Evolutionary conservation across 306 rosid species (phyloP).

Genomic region (Prunus davidiana): DNA sequence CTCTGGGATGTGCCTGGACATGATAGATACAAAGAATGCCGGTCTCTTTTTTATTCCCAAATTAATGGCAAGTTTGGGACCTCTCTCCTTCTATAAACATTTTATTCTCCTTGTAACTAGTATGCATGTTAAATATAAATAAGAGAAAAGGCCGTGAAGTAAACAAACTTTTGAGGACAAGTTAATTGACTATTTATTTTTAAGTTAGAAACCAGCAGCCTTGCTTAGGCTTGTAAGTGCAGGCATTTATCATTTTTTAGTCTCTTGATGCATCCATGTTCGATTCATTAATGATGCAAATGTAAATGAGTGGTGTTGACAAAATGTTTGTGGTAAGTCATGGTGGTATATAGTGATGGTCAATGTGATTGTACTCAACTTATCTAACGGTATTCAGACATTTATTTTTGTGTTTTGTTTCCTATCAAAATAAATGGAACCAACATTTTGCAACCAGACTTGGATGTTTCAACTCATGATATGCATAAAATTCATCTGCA

Average conservation of each 20-base stretch:
- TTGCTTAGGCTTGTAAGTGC: not conserved
- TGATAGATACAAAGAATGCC: conserved; percentile 92
- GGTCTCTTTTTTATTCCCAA: conserved; percentile 90
- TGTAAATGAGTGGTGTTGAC: not conserved
- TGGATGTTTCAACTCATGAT: conserved; percentile 14
- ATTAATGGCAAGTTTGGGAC: conserved; percentile 63
- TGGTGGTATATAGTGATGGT: not conserved
- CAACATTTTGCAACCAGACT: conserved; percentile 7
- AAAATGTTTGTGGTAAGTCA: not conserved
- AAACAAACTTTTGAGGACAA: not conserved
- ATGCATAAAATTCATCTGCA: conserved; percentile 43
- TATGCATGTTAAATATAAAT: conserved; percentile 11
- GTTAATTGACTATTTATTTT: not conserved
- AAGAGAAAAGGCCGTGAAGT: not conserved
- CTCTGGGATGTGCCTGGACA: conserved; percentile 99
- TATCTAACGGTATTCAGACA: not conserved
- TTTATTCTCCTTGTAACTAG: conserved; percentile 3
- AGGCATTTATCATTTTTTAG: not conserved
- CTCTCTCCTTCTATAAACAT: conserved; percentile 9
- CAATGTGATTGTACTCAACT: not conserved
- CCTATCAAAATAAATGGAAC: conserved; percentile 4
- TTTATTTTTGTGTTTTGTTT: not conserved
- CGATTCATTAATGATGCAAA: not conserved
- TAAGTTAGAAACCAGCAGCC: conserved; percentile 4
- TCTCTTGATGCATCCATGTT: conserved; percentile 5